Conservation (phyloP, 805 yeast species). For the Ogataea zsoltii region DNA sequence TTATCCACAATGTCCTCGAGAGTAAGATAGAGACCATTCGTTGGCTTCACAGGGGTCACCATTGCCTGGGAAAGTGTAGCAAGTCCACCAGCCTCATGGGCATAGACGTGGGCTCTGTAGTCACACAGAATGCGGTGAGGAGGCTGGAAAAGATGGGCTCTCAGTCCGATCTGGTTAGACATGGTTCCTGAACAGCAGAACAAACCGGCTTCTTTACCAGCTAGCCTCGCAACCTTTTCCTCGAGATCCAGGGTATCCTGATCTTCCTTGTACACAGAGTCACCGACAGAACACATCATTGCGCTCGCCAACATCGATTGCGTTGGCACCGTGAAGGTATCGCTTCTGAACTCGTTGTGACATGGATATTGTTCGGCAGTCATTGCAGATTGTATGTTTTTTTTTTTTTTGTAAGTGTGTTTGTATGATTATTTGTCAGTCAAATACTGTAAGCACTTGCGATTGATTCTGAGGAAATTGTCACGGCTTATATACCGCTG, state of each 20-base stretch:
- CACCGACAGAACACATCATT: constrained; percentile 64
- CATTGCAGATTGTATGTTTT: too few relatives aligned
- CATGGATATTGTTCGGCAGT: constrained; percentile 16
- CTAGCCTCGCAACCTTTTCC: constrained; percentile 57
- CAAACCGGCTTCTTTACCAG: constrained; percentile 79
- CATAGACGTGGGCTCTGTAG: constrained; percentile 75
- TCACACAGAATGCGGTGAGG: constrained; percentile 82
- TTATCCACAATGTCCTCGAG: constrained; percentile 68
- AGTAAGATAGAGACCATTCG: constrained; percentile 72
- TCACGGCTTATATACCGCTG: background rate
- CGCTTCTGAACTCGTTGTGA: constrained; percentile 60
- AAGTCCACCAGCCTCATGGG: constrained; percentile 85
- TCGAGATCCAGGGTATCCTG: constrained; percentile 64
- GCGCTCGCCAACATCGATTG: constrained; percentile 65
- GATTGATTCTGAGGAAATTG: too few relatives aligned
- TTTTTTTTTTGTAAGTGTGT: too few relatives aligned
- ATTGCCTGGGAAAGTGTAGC: constrained; percentile 86
- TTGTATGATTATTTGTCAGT: too few relatives aligned
- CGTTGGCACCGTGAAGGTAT: constrained; percentile 89
- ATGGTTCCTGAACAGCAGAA: constrained; percentile 86
- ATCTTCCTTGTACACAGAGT: constrained; percentile 83
- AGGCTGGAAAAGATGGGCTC: constrained; percentile 74
- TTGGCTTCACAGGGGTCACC: constrained; percentile 79
- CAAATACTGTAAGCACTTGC: too few relatives aligned
- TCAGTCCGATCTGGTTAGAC: constrained; percentile 80